Conservation (phyloP, 768 basidiomycete species). For the Jaapia argillacea region DNA sequence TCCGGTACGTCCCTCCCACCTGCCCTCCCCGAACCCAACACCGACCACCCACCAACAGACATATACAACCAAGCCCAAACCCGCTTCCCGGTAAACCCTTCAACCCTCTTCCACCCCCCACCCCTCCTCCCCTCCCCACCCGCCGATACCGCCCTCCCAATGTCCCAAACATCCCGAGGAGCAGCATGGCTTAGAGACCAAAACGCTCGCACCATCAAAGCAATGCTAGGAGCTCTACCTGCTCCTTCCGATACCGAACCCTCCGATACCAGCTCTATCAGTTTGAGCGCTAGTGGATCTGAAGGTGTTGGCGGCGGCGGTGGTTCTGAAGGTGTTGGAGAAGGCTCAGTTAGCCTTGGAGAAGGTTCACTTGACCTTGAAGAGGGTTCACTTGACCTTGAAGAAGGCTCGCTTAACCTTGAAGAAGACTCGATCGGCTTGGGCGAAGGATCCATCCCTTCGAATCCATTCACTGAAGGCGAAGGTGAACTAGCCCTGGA, state of each 20-base stretch:
- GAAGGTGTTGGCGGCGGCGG: no score
- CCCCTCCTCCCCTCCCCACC: not conserved
- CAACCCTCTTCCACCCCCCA: constrained; percentile 6
- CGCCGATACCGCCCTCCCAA: constrained; percentile 24
- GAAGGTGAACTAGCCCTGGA: constrained; percentile 57
- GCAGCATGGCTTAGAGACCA: constrained; percentile 81
- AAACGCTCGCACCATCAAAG: constrained; percentile 51
- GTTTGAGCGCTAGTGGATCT: not conserved
- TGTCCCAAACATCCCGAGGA: constrained; percentile 54
- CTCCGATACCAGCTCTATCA: constrained; percentile 26
- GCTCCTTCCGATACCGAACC: constrained; percentile 48
- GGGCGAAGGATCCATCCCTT: no score
- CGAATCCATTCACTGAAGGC: no score
- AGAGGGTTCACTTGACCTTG: not conserved
- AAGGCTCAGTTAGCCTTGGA: no score
- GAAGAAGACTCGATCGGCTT: not conserved
- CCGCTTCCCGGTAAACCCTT: no score
- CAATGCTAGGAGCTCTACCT: constrained; percentile 46
- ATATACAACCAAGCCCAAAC: no score
- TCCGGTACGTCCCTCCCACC: no score
- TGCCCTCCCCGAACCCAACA: no score
- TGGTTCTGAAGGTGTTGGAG: no score
- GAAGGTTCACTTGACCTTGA: no score
- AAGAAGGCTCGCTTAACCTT: not conserved
- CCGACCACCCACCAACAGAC: no score